Conservation (phyloP, 1,284 basidiomycete genomes). For the Blastosporella zonata region DNA sequence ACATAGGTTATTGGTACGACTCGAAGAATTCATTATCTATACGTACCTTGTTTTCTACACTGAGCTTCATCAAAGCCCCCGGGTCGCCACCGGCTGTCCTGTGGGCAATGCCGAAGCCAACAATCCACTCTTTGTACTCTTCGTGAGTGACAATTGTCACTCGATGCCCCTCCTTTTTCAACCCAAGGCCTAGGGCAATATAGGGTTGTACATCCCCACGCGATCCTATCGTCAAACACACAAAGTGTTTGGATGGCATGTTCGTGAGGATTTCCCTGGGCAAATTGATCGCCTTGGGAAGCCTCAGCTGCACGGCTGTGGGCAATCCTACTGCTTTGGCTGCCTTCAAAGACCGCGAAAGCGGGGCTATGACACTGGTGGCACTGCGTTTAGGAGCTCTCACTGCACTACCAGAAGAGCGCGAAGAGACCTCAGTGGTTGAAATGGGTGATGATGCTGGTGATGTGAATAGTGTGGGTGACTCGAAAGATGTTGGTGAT, state of each 20-base stretch:
- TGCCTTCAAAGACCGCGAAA: conserved; percentile 34
- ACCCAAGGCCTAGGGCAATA: conserved; percentile 85
- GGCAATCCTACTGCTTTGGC: conserved; percentile 25
- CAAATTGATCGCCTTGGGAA: conserved; percentile 52
- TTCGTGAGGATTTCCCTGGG: conserved; percentile 33
- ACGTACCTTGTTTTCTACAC: conserved; percentile 61
- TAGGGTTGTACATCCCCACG: conserved; percentile 90
- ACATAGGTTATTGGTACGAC: conserved; percentile 7
- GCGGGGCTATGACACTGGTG: conserved; percentile 36
- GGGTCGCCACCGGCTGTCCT: conserved; percentile 77
- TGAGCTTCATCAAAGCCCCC: conserved; percentile 63
- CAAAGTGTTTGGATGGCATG: conserved; percentile 65
- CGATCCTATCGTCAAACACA: conserved; percentile 90
- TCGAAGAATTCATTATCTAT: neutral
- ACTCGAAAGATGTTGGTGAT: too few relatives aligned
- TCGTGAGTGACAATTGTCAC: conserved; percentile 85
- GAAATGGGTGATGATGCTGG: neutral
- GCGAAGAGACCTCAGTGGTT: neutral
- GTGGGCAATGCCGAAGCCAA: conserved; percentile 69
- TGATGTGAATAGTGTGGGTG: neutral
- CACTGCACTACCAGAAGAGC: neutral
- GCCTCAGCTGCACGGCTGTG: conserved; percentile 19
- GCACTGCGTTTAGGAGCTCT: conserved; percentile 26
- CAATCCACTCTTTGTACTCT: conserved; percentile 90
- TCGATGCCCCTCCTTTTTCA: conserved; percentile 81